Percentiles rank a stretch among this genome's conserved stretches.
phyloP scores from a whole-genome alignment of 192 early-diverging fungal species.

The Coemansia guatemalensis region DNA sequence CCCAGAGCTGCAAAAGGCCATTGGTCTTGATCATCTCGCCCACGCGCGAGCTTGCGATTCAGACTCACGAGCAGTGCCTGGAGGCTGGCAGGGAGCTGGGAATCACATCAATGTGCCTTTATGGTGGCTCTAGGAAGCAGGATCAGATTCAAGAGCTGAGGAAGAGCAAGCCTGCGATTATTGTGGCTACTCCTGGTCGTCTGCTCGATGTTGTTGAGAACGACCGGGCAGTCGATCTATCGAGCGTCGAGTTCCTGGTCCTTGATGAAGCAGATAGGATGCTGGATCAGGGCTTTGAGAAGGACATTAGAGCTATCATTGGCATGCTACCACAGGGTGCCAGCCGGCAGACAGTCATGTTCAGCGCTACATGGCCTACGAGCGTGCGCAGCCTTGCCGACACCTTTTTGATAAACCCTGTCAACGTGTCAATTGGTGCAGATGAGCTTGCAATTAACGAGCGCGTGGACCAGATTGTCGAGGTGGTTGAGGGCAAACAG shows the following conservation, averaged over 20 bases:
- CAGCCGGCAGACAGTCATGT: conserved; percentile 91
- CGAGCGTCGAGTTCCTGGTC: conserved; percentile 82
- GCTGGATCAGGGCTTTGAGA: conserved; percentile 94
- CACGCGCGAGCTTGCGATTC: conserved; percentile 92
- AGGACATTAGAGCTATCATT: conserved; percentile 85
- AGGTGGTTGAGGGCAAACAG: conserved; percentile 75
- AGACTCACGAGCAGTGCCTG: conserved; percentile 88
- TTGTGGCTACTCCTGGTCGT: conserved; percentile 96
- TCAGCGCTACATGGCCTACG: conserved; percentile 94
- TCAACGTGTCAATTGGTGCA: conserved; percentile 84
- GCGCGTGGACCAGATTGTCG: conserved; percentile 85
- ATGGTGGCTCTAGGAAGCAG: conserved; percentile 87
- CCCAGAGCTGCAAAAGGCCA: conserved; percentile 67
- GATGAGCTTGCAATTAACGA: conserved; percentile 84
- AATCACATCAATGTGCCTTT: conserved; percentile 74
- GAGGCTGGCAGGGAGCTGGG: conserved; percentile 66
- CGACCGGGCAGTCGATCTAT: conserved; percentile 74
- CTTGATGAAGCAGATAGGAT: conserved; percentile 98
- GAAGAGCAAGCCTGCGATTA: conserved; percentile 54
- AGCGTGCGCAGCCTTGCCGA: conserved; percentile 82
- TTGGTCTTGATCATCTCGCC: conserved; percentile 86
- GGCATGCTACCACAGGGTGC: conserved; percentile 65
- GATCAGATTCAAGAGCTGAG: conserved; percentile 64
- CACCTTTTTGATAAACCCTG: conserved; percentile 77
- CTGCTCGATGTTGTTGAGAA: conserved; percentile 88